Evolutionary conservation across 306 rosid genomes (phyloP).

Genomic region (Dalbergia cultrata): DNA sequence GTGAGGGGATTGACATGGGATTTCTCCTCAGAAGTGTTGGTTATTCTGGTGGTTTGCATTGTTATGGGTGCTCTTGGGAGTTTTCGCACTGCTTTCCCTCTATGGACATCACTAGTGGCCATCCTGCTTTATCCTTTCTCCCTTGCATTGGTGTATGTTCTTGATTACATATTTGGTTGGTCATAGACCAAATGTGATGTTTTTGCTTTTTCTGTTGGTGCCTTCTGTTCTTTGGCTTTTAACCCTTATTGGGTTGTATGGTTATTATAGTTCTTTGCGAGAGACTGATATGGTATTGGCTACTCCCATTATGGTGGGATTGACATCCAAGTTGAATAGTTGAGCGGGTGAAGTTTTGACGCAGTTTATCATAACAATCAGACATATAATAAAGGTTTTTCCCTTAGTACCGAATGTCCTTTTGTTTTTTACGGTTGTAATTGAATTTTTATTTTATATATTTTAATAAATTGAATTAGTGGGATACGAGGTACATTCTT

Average conservation of each 20-base stretch:
- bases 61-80: conserved; percentile 83
- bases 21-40: conserved; percentile 89
- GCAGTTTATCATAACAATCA: conserved; percentile 4
- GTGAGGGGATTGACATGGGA: conserved; percentile 85
- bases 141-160: conserved; percentile 83
- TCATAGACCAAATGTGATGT: conserved; percentile 54
- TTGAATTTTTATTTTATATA: no score
- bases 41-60: conserved; percentile 77
- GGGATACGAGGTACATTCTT: no score
- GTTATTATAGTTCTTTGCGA: not conserved
- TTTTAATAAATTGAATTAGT: no score
- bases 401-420: no score
- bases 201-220: not conserved
- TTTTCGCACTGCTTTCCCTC: conserved; percentile 86
- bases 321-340: conserved; percentile 24
- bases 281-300: conserved; percentile 6
- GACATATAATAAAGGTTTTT: not conserved
- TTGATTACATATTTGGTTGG: conserved; percentile 89
- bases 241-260: conserved; percentile 4
- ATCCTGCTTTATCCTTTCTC: conserved; percentile 90
- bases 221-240: not conserved
- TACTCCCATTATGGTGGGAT: conserved; percentile 7
- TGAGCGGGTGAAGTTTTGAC: conserved; percentile 40
- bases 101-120: conserved; percentile 85
- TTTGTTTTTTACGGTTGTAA: no score